A percentile compares a stretch with the other conserved stretches of the same genome.
Evolutionary conservation across 1,284 basidiomycete species (phyloP).

Genomic region (Sporisorium exsertum): DNA sequence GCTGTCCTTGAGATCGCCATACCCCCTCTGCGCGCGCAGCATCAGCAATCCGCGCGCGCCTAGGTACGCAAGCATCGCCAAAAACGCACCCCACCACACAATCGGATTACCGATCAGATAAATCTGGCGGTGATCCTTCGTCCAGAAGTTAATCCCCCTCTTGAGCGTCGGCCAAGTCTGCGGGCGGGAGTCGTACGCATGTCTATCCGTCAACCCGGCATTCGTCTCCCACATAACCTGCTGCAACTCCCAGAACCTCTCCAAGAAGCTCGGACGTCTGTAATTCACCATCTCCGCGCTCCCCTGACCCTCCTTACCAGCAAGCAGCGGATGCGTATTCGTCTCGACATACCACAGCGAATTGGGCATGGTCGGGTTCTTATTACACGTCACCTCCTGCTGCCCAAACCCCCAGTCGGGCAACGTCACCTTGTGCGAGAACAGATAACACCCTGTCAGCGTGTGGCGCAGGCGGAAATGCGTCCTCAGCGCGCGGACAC

Average conservation of each 20-base stretch:
- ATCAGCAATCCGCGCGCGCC: constrained; percentile 81
- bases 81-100: constrained; percentile 87
- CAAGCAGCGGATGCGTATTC: constrained; percentile 75
- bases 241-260: constrained; percentile 92
- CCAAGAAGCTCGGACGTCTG: constrained; percentile 82
- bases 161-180: constrained; percentile 86
- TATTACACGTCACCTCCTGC: constrained; percentile 96
- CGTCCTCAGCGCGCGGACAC: constrained; percentile 83
- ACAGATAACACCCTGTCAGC: constrained; percentile 92
- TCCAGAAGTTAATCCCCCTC: constrained; percentile 96
- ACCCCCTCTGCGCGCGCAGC: constrained; percentile 89
- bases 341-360: constrained; percentile 97
- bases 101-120: constrained; percentile 95
- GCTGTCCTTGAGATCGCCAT: constrained; percentile 90
- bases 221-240: constrained; percentile 99
- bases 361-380: constrained; percentile 89
- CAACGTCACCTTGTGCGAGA: constrained; percentile 96
- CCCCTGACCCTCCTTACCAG: constrained; percentile 20
- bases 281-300: constrained; percentile 76
- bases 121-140: constrained; percentile 92
- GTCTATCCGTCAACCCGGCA: constrained; percentile 90
- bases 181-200: constrained; percentile 93
- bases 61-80: constrained; percentile 79
- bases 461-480: constrained; percentile 86
- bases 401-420: constrained; percentile 98